Evolutionary conservation across 1,284 basidiomycete species (phyloP), one percentile per base, ranked within the genome.

Genomic region (Ustilago trichophora): DNA sequence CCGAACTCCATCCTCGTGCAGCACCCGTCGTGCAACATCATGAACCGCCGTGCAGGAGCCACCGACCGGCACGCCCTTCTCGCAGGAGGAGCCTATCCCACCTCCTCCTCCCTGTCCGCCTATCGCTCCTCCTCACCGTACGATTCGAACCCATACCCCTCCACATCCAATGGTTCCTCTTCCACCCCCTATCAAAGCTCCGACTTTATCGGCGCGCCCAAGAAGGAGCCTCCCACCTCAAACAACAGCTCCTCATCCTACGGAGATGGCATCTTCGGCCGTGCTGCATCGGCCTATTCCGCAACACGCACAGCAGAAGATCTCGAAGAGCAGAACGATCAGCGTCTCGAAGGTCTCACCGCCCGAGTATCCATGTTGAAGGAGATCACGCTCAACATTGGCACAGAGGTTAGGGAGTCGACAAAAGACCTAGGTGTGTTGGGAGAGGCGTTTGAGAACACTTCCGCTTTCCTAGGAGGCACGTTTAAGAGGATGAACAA

Each of bases 261-360:
- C 4, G 55, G 51, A 21, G 47, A 64, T 6, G 45, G 49, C 25
- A 54, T 72, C 25, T 60, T 70, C 22, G 62, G 53, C 3, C 62
- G 75, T 1, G 72, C 52, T 0, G 53, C 63, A n/a, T 56, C 53
- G 9, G 60, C 60, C n/a, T 75, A 77, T 24, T 25, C 59, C 3
- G 54, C 65, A 19, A 70, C 83, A 26, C 64, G 83, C 9, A 82
- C 83, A 2, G 90, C 89, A 6, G 92, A 95, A 72, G 91, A 97
- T 80, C 83, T 98, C n/a, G 95, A 98, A 82, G 87, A 90, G 38
- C 95, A 98, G 83, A 98, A 98, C 78, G 95, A 98, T 80, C 92
- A 95, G 81, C 87, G 89, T 22, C 83, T 98, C 32, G 91, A 94
- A 72, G 93, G 93, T 0, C 84, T 98, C 50, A 89, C 90, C 65